phyloP scores from a whole-genome alignment of 1,284 basidiomycete genomes.

The Abortiporus biennis region DNA sequence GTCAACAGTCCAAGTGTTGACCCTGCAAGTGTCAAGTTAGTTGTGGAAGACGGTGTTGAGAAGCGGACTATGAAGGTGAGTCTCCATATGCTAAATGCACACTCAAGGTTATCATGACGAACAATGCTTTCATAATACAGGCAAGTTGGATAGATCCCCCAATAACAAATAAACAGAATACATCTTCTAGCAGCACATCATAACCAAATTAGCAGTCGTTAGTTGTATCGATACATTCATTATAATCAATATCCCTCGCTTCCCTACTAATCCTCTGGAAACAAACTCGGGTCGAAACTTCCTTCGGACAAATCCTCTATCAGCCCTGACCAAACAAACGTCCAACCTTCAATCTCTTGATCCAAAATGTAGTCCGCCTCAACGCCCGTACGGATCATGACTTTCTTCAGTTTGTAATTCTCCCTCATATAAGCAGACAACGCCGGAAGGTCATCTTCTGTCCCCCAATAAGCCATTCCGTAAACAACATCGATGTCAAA shows the following conservation, averaged over 20 bases:
- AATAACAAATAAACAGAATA: too few species aligned
- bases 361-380: too few species aligned
- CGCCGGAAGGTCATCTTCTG: background rate
- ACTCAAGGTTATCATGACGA: background rate
- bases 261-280: too few species aligned
- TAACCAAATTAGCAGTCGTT: too few species aligned
- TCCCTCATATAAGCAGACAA: background rate
- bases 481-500: background rate
- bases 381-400: background rate
- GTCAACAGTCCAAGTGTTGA: constrained; percentile 71
- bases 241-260: too few species aligned
- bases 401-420: background rate
- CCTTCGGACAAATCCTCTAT: background rate
- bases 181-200: too few species aligned
- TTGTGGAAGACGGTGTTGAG: constrained; percentile 54
- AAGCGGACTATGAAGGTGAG: constrained; percentile 52
- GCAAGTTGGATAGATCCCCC: constrained; percentile 10
- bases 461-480: constrained; percentile 2
- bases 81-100: constrained; percentile 2
- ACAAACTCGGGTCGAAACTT: constrained; percentile 1
- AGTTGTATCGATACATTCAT: too few species aligned
- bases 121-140: constrained; percentile 1
- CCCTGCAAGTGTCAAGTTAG: constrained; percentile 39
- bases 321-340: constrained; percentile 1
- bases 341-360: background rate